Conservation (phyloP, 306 rosid species). For the Lagenaria siceraria region DNA sequence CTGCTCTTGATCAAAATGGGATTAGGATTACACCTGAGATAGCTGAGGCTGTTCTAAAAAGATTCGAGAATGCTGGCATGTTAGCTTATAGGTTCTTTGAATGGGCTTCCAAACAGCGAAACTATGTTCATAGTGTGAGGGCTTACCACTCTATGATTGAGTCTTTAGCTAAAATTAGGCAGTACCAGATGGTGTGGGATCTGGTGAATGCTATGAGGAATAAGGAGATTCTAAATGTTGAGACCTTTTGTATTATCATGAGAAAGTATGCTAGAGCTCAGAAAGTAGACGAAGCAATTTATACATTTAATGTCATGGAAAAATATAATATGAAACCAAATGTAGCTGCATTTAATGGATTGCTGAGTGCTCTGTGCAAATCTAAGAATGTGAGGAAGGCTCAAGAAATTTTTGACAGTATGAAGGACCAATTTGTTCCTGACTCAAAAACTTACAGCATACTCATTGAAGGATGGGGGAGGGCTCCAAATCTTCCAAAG, state of each 20-base stretch:
- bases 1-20: slow-evolving; percentile 68
- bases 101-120: slow-evolving; percentile 60
- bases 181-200: slow-evolving; percentile 83
- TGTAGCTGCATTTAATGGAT: slow-evolving; percentile 64
- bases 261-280: slow-evolving; percentile 70
- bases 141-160: slow-evolving; percentile 74
- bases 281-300: slow-evolving; percentile 70
- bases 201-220: slow-evolving; percentile 61
- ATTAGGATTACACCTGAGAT: slow-evolving; percentile 49
- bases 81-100: slow-evolving; percentile 64
- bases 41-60: slow-evolving; percentile 52
- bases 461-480: slow-evolving; percentile 84
- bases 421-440: slow-evolving; percentile 47
- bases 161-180: slow-evolving; percentile 72
- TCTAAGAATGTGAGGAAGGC: slow-evolving; percentile 87
- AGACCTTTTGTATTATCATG: slow-evolving; percentile 84
- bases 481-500: slow-evolving; percentile 64
- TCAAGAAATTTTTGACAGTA: slow-evolving; percentile 65
- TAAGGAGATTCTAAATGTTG: slow-evolving; percentile 52
- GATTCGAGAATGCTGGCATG: slow-evolving; percentile 76
- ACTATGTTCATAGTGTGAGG: slow-evolving; percentile 35
- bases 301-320: slow-evolving; percentile 75
- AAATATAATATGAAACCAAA: slow-evolving; percentile 46
- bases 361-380: slow-evolving; percentile 69
- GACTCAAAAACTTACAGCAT: slow-evolving; percentile 70